A percentile compares a stretch with the other conserved stretches of the same genome.
These are phyloP conservation scores for Neocatenulostroma microsporum DNA, from an alignment of 2,329 filamentous ascomycete species.

Conservation along the genomic window DNA sequence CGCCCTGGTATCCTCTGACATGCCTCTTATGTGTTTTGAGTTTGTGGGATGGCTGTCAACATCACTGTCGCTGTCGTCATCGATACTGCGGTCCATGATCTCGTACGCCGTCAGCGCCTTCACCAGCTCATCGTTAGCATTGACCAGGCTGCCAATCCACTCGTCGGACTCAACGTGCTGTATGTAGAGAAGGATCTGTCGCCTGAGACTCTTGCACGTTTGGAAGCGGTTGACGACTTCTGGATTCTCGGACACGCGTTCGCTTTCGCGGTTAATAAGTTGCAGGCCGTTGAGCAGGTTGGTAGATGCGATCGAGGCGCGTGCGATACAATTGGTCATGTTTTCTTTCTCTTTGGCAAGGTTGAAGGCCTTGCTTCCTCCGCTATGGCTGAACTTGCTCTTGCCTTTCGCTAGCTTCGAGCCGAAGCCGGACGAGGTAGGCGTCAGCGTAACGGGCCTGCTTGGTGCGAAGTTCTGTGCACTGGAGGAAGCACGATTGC, in stretches of 20 bases:
- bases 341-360: conserved; percentile 79
- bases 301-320: conserved; percentile 81
- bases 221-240: conserved; percentile 72
- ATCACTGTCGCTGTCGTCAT: conserved; percentile 61
- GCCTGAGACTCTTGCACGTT: conserved; percentile 72
- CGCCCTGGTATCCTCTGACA: conserved; percentile 27
- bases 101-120: conserved; percentile 89
- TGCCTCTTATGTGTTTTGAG: conserved; percentile 4
- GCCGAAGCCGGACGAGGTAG: conserved; percentile 21
- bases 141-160: conserved; percentile 81
- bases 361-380: conserved; percentile 61
- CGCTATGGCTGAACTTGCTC: conserved; percentile 46
- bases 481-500: conserved; percentile 12
- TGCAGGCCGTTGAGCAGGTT: conserved; percentile 83
- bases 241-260: conserved; percentile 78
- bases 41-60: conserved; percentile 17
- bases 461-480: conserved; percentile 11
- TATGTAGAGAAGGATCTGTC: conserved; percentile 84
- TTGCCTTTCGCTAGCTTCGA: conserved; percentile 27
- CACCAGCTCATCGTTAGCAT: conserved; percentile 94
- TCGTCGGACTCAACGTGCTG: conserved; percentile 86
- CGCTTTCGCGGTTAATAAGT: conserved; percentile 79
- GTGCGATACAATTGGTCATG: conserved; percentile 82
- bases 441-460: conserved; percentile 27
- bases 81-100: conserved; percentile 79